Percentiles rank a stretch among this genome's conserved stretches.
These are phyloP conservation scores for Aspergillus olivimuriae DNA, from an alignment of 495 filamentous ascomycete genomes.

Conservation along the genomic window DNA sequence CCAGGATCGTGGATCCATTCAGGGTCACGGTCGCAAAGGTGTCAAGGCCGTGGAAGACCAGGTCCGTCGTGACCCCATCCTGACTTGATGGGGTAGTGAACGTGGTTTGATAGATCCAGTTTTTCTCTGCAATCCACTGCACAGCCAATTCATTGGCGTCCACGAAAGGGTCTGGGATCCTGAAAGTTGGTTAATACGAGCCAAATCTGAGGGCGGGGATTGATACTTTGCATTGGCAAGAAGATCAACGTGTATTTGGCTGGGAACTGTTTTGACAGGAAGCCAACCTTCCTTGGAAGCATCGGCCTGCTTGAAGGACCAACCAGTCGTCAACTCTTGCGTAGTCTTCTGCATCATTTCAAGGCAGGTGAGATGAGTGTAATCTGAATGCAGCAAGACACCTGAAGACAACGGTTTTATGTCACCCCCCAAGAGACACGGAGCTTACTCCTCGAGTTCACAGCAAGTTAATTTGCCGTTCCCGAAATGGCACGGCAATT, in stretches of 20 bases:
- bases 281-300: not conserved
- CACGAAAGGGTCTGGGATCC: conserved; percentile 62
- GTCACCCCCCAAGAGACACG: no score
- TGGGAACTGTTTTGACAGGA: not conserved
- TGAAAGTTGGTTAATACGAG: conserved; percentile 62
- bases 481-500: not conserved
- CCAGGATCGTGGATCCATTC: conserved; percentile 56
- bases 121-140: conserved; percentile 67
- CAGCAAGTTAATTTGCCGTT: not conserved
- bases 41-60: conserved; percentile 23
- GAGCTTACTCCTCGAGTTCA: no score
- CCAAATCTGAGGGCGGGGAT: not conserved
- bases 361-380: not conserved
- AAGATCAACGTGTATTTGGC: not conserved
- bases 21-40: conserved; percentile 65
- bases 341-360: not conserved
- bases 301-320: not conserved
- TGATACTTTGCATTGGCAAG: not conserved
- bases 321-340: not conserved
- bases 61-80: not conserved
- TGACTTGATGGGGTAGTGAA: not conserved
- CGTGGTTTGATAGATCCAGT: conserved; percentile 46
- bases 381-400: no score
- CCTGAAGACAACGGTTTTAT: no score
- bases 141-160: conserved; percentile 63